Conservation (phyloP, 495 filamentous ascomycete genomes). For the Neurospora cerealis region DNA sequence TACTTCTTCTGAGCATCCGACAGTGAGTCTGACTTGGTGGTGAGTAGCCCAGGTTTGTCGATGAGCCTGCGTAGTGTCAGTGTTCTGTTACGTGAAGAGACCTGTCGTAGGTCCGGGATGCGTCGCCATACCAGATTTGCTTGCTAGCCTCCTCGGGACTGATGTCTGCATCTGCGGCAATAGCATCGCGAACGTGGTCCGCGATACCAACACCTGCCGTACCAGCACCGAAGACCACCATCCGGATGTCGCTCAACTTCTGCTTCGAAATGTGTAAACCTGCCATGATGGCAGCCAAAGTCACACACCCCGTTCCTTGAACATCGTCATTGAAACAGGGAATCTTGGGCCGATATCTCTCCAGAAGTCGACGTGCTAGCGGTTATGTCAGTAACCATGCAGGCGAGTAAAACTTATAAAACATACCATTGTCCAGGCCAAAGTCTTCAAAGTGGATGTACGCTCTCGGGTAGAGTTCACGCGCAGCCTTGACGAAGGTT, state of each 20-base stretch:
- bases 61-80: constrained; percentile 49
- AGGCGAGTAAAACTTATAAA: neutral
- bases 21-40: constrained; percentile 37
- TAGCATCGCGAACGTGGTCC: constrained; percentile 71
- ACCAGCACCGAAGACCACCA: constrained; percentile 72
- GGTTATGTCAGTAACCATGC: neutral
- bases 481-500: constrained; percentile 55
- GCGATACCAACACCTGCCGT: constrained; percentile 87
- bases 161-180: constrained; percentile 56
- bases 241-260: constrained; percentile 53
- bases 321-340: constrained; percentile 91
- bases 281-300: constrained; percentile 69
- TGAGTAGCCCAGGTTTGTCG: constrained; percentile 75
- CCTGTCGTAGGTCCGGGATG: neutral
- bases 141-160: constrained; percentile 64
- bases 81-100: neutral
- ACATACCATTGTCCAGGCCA: constrained; percentile 41
- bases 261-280: constrained; percentile 58
- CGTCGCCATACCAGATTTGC: constrained; percentile 62
- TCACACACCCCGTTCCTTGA: constrained; percentile 83
- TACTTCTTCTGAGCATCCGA: constrained; percentile 57
- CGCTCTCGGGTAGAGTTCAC: constrained; percentile 64
- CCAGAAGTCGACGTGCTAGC: constrained; percentile 54
- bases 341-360: constrained; percentile 59
- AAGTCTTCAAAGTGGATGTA: constrained; percentile 77